Evolutionary conservation across 306 rosid genomes (phyloP).

Genomic region (Psophocarpus tetragonolobus): DNA sequence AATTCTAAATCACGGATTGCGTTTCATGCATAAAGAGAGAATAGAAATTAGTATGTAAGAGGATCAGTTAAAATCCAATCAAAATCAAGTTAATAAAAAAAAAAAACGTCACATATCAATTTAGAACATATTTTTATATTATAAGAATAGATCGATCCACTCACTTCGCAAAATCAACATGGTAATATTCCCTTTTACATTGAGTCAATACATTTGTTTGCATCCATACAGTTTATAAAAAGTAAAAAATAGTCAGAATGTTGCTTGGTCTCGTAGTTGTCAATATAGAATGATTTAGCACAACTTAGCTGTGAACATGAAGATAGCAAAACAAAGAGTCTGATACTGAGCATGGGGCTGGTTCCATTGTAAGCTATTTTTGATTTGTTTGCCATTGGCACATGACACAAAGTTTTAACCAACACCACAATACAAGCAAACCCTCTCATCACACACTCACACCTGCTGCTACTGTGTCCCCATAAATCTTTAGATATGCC

Average conservation of each 20-base stretch:
- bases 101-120: too few species aligned
- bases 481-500: not conserved
- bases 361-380: conserved; percentile 43
- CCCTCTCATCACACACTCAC: conserved; percentile 18
- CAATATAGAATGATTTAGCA: conserved; percentile 33
- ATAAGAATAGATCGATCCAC: too few species aligned
- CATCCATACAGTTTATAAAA: not conserved
- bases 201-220: not conserved
- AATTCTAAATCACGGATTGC: too few species aligned
- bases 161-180: not conserved
- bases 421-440: conserved; percentile 44
- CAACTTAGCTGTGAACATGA: conserved; percentile 52
- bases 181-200: not conserved
- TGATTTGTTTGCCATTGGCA: conserved; percentile 12
- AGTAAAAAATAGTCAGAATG: not conserved
- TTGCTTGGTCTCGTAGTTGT: not conserved
- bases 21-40: too few species aligned
- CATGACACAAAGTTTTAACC: conserved; percentile 56
- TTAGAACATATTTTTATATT: too few species aligned
- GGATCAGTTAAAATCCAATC: too few species aligned
- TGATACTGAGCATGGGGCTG: not conserved
- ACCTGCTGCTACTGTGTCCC: not conserved
- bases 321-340: conserved; percentile 28
- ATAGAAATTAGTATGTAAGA: too few species aligned
- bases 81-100: too few species aligned